Evolutionary conservation across 345 rosid species (phyloP).

Genomic region (Salix caprea): DNA sequence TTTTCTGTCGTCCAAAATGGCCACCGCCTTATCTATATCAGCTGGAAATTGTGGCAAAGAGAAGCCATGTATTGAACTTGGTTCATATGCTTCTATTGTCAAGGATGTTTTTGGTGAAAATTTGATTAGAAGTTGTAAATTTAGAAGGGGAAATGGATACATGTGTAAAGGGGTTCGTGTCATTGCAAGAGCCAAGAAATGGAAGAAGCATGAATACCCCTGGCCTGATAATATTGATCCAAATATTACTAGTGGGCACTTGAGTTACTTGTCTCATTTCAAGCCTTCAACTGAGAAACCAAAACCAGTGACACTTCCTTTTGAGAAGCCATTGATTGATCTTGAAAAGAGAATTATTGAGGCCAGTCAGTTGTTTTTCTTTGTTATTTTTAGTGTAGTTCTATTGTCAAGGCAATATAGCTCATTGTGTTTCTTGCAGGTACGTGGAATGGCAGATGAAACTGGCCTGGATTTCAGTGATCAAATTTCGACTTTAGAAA

Average conservation of each 20-base stretch:
- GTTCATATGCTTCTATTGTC: neutral
- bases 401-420: neutral
- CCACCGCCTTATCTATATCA: conserved; percentile 20
- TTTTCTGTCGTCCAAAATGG: neutral
- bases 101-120: neutral
- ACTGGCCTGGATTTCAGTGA: conserved; percentile 85
- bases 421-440: conserved; percentile 44
- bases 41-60: conserved; percentile 28
- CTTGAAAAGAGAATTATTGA: conserved; percentile 80
- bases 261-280: conserved; percentile 68
- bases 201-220: conserved; percentile 81
- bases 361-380: conserved; percentile 28
- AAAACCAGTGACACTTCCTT: conserved; percentile 79
- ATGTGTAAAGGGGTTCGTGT: conserved; percentile 27
- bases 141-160: conserved; percentile 5
- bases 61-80: conserved; percentile 18
- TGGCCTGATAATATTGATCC: conserved; percentile 95
- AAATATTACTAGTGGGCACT: conserved; percentile 79
- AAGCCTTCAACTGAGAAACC: conserved; percentile 68
- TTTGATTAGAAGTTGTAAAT: conserved; percentile 7
- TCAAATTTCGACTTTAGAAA: conserved; percentile 72
- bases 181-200: conserved; percentile 60
- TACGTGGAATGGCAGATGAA: conserved; percentile 82
- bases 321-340: conserved; percentile 80
- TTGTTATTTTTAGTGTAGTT: neutral